Evolutionary conservation across 2,329 filamentous ascomycete genomes (phyloP), one percentile per base, ranked within the genome.

Genomic region (Diaporthe sp.): DNA sequence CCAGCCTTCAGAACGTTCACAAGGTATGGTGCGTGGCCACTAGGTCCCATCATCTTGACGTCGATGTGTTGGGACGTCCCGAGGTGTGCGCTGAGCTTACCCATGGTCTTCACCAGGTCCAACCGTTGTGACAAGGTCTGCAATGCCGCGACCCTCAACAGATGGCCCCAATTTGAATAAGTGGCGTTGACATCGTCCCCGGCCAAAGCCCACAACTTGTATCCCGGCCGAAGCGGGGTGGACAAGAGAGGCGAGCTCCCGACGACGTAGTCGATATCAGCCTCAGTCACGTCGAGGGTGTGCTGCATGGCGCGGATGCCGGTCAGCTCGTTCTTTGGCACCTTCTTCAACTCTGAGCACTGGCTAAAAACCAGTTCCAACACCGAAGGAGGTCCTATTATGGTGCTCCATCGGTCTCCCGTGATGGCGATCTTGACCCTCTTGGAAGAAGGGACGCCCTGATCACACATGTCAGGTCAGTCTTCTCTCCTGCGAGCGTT

Each of bases 21-120:
- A 1, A 67, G 61, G 42, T 67, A 67, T 4, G 42, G 42, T 4
- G 42, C 61, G 61, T 67, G 61, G 42, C 61, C 61, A 42, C 61
- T 67, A 19, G 61, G 61, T 30, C 61, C 61, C 61, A 67, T 67
- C 61, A 67, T 42, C 61, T 67, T 67, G 13, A 67, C 61, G 42
- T 67, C 61, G 42, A 67, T 35, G 4, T 67, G 61, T 19, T 67
- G 61, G 12, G 61, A 50, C 17, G 61, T 50, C 2, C 61, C 61
- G 30, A 67, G 42, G 19, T 67, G 28, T 28, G 42, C 42, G 61
- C 61, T 67, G 42, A 67, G 61, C 28, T 67, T 67, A 7, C 61
- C 42, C 22, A 67, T 35, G 17, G 61, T 67, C 42, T 67, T 45
- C 15, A 67, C 61, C 15, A 67, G 28, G 5, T 67, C 28, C 17